Evolutionary conservation across 2,329 filamentous ascomycete genomes (phyloP).

Genomic region (Clonostachys sp.): DNA sequence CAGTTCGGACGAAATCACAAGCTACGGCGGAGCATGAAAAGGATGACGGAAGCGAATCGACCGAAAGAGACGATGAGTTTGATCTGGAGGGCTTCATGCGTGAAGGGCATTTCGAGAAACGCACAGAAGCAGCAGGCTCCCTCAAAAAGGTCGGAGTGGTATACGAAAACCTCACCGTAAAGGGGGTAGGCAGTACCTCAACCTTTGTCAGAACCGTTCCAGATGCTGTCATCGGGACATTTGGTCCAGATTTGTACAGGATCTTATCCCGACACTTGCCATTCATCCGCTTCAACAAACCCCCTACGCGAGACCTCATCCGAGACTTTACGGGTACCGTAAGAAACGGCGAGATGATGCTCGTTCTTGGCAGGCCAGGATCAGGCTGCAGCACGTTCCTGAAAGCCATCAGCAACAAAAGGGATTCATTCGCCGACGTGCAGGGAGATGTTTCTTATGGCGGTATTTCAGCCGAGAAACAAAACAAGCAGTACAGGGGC

Average conservation of each 20-base stretch:
- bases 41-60: slow-evolving; percentile 2
- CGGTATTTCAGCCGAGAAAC: slow-evolving; percentile 63
- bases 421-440: slow-evolving; percentile 60
- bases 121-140: slow-evolving; percentile 50
- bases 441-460: slow-evolving; percentile 69
- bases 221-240: slow-evolving; percentile 70
- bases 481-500: slow-evolving; percentile 64
- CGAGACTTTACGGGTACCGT: slow-evolving; percentile 25
- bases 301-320: slow-evolving; percentile 18
- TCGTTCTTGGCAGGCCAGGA: slow-evolving; percentile 63
- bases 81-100: slow-evolving; percentile 67
- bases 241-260: slow-evolving; percentile 73
- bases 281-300: slow-evolving; percentile 10
- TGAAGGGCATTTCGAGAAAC: slow-evolving; percentile 72
- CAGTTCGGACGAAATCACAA: slow-evolving; percentile 1
- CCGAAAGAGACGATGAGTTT: slow-evolving; percentile 54
- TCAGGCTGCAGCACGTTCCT: slow-evolving; percentile 74
- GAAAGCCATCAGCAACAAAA: slow-evolving; percentile 69
- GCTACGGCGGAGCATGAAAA: slow-evolving; percentile 4
- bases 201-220: slow-evolving; percentile 70
- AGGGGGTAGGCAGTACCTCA: slow-evolving; percentile 62
- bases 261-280: slow-evolving; percentile 37
- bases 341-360: slow-evolving; percentile 28
- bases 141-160: slow-evolving; percentile 75
- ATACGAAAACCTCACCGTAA: slow-evolving; percentile 72